Conservation (phyloP, 305 asterid genomes). For the Ajuga reptans region DNA sequence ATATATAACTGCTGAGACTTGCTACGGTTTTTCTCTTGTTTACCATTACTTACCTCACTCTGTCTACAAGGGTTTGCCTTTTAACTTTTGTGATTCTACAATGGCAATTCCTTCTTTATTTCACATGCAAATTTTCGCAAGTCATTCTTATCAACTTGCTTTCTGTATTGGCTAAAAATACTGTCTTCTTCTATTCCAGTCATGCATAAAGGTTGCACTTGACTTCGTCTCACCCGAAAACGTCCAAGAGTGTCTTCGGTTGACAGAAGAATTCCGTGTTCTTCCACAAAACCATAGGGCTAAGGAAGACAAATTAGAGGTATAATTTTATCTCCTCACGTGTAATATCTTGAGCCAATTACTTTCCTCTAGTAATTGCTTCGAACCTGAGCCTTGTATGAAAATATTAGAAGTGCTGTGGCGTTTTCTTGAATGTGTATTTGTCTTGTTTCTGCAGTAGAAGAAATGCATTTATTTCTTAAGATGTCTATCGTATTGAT, state of each 20-base stretch:
- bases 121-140: background rate
- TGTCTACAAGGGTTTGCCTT: background rate
- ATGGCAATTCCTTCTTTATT: background rate
- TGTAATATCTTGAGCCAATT: too few species aligned
- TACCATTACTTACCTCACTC: background rate
- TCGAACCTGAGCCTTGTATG: background rate
- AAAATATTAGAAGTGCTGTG: background rate
- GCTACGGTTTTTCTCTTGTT: background rate
- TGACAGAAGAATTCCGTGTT: slow-evolving; percentile 47
- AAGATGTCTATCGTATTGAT: background rate
- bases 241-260: slow-evolving; percentile 43
- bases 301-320: slow-evolving; percentile 64
- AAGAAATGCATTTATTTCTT: background rate
- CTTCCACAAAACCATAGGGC: slow-evolving; percentile 54
- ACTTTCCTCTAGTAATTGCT: slow-evolving; percentile 7
- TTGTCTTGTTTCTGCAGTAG: background rate
- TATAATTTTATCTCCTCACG: slow-evolving; percentile 14
- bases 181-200: slow-evolving; percentile 29
- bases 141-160: too few species aligned
- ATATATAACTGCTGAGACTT: background rate
- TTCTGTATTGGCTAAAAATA: background rate
- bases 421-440: background rate
- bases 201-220: slow-evolving; percentile 67
- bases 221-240: slow-evolving; percentile 66
- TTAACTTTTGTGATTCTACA: background rate